These are phyloP conservation scores for Zoysia matrella DNA, from an alignment of 202 grass and related monocot genomes.

Conservation along the genomic window DNA sequence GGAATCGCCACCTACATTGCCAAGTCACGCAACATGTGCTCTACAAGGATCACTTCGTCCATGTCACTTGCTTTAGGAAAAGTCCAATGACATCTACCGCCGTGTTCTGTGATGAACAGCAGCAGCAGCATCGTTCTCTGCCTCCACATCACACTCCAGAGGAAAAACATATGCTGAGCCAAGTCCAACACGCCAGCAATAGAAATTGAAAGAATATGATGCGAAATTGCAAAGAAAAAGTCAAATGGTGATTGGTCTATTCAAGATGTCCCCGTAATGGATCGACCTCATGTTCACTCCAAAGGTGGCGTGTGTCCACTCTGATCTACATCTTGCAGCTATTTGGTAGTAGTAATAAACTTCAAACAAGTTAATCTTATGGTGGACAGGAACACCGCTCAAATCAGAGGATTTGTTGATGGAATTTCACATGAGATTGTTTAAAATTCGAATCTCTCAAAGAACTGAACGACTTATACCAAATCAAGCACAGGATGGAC, in stretches of 20 bases:
- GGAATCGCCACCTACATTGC: neutral
- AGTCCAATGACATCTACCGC: too few relatives aligned
- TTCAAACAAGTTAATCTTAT: neutral
- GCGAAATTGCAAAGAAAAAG: constrained; percentile 1
- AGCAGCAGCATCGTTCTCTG: neutral
- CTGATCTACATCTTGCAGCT: neutral
- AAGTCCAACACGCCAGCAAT: constrained; percentile 22
- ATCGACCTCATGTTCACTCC: neutral
- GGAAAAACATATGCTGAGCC: constrained; percentile 2
- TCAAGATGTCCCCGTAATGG: neutral
- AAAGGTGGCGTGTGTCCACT: neutral
- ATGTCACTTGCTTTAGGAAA: neutral
- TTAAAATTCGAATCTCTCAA: neutral
- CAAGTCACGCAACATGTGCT: neutral
- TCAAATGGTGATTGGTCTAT: constrained; percentile 29
- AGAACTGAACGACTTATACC: neutral
- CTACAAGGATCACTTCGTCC: neutral
- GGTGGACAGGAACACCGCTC: neutral
- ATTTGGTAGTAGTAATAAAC: neutral
- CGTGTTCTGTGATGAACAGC: neutral
- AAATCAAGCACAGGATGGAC: neutral
- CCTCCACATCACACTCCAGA: constrained; percentile 1
- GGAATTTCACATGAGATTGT: neutral
- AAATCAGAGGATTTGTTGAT: neutral
- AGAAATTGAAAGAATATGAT: neutral